phyloP scores from a whole-genome alignment of 805 yeast genomes.

The Naumovozyma baii region DNA sequence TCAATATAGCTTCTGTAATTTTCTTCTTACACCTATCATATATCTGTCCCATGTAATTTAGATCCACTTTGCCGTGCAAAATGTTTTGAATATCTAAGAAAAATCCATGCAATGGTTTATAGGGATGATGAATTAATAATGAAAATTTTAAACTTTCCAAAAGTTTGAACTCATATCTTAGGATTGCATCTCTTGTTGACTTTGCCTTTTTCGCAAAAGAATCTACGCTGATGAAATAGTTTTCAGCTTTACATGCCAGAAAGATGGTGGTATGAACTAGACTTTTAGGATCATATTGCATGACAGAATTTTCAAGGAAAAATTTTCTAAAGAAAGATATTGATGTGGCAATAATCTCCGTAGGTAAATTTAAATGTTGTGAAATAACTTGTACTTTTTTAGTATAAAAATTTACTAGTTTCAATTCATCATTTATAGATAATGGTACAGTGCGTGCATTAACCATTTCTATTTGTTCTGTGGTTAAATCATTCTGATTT shows the following conservation, averaged over 20 bases:
- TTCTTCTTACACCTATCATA: slow-evolving; percentile 63
- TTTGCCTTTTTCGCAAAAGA: slow-evolving; percentile 66
- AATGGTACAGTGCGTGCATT: slow-evolving; percentile 36
- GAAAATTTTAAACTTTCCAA: slow-evolving; percentile 71
- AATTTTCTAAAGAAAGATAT: slow-evolving; percentile 72
- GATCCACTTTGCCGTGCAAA: slow-evolving; percentile 37
- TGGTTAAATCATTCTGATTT: slow-evolving; percentile 22
- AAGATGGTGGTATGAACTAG: slow-evolving; percentile 76
- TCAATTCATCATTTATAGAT: slow-evolving; percentile 58
- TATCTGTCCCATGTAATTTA: slow-evolving; percentile 51
- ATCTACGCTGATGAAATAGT: slow-evolving; percentile 77
- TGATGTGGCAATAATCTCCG: slow-evolving; percentile 84
- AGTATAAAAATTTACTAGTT: slow-evolving; percentile 60
- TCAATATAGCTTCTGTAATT: slow-evolving; percentile 57
- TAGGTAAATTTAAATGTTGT: slow-evolving; percentile 66
- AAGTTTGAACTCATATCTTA: slow-evolving; percentile 71
- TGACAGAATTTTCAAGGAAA: slow-evolving; percentile 67
- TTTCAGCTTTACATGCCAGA: slow-evolving; percentile 87
- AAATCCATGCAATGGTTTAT: slow-evolving; percentile 85
- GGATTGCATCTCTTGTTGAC: slow-evolving; percentile 54
- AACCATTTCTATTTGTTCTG: slow-evolving; percentile 24
- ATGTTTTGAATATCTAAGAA: slow-evolving; percentile 76
- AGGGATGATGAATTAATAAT: slow-evolving; percentile 79
- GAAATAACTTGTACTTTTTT: slow-evolving; percentile 64
- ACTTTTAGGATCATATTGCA: slow-evolving; percentile 81